Base-by-base conservation (phyloP, 805 yeast genomes). In the Cyberlindnera subsufficiens region DNA sequence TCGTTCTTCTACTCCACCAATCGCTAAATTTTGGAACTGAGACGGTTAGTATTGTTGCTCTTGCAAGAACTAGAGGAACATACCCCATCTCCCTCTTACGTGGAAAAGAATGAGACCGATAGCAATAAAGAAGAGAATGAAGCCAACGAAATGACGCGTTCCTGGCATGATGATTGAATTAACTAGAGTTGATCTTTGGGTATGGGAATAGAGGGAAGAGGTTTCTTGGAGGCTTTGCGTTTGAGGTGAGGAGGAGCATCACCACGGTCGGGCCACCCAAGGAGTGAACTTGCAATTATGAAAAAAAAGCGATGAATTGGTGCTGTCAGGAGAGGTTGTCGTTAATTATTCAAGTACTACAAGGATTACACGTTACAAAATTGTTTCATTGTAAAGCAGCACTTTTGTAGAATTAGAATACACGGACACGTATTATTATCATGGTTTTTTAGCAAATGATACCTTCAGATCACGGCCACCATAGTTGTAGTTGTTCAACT, bases 391-490 rank as follows among this genome's bases (percentile, higher is more conserved):
- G 11, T 22, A 22, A 9, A 22, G 27, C 27, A 22, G 10, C 27
- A 22, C 27, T 22, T 22, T 22, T 22, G 27, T 4, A 20, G 27
- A 11, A 22, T 22, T 22, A 22, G 27, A 22, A 22, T 22, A 22
- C 27, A 22, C 11, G 29, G n/a, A 3, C 27, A 22, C 27, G 27
- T 3, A 22, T 9, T 11, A 22, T 22, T 9, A 22, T 45, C 34
- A 47, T 30, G 38, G 43, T 38, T 43, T 51, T 30, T 33, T 42
- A 27, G 90, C 96, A 63, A 72, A 90, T 1, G 89, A 68, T 32
- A 91, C 75, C 20, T 64, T 69, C 51, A 90, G 67, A 48, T 75
- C 78, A 55, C 95, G 80, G 34, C 82, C 86, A 54, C 97, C 98
- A 58, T 90, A 91, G 46, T 74, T 78, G 66, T 90, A 91, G 40